These are phyloP conservation scores for Cercospora citrullina DNA, from an alignment of 2,329 filamentous ascomycete species.

Conservation along the genomic window DNA sequence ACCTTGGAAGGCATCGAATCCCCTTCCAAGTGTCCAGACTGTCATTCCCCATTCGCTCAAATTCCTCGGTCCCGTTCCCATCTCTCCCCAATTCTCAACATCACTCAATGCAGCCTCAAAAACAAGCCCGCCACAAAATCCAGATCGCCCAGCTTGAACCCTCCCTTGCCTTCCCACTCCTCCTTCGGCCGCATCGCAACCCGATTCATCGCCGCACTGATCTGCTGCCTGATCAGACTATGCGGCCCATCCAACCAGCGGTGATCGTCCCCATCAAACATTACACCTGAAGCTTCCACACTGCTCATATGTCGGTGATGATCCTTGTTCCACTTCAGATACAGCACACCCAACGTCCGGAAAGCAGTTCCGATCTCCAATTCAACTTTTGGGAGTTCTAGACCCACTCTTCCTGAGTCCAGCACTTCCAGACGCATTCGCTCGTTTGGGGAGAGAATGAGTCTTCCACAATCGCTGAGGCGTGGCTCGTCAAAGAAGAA, in stretches of 20 bases:
- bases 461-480: conserved; percentile 14
- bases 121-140: conserved; percentile 18
- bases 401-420: not conserved
- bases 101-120: not conserved
- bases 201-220: not conserved
- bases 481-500: conserved; percentile 16
- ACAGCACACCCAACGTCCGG: conserved; percentile 10
- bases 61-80: too few relatives aligned
- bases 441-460: conserved; percentile 13
- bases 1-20: too few relatives aligned
- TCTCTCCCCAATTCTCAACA: too few relatives aligned
- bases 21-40: too few relatives aligned
- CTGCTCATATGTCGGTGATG: too few relatives aligned
- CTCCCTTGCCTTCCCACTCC: conserved; percentile 9
- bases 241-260: not conserved
- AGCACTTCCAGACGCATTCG: conserved; percentile 12
- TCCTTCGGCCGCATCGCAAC: not conserved
- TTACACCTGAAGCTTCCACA: not conserved
- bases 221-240: not conserved
- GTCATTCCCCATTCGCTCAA: too few relatives aligned
- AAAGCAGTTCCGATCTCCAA: conserved; percentile 24
- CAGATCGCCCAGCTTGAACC: conserved; percentile 17
- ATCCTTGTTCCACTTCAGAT: not conserved
- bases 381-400: conserved; percentile 15
- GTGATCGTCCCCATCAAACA: not conserved